phyloP scores from a whole-genome alignment of 139 green algal species.

The Chlorella sp. region DNA sequence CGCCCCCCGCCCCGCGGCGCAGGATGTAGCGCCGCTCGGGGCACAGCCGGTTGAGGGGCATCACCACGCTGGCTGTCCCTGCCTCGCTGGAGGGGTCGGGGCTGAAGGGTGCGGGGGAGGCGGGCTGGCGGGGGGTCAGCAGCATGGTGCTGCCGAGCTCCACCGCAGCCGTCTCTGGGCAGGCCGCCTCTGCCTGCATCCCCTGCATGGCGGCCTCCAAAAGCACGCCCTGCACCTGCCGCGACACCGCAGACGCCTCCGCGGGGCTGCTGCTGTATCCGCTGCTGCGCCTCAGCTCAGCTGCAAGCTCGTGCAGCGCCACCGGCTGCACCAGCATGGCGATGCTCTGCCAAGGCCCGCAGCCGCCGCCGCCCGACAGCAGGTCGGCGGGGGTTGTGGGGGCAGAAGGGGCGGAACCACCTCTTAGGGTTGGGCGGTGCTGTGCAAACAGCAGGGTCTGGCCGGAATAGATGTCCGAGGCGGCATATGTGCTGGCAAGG shows the following conservation, averaged over 20 bases:
- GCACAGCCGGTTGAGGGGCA: conserved; percentile 51
- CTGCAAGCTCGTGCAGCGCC: background rate
- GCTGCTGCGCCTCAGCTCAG: background rate
- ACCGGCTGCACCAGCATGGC: conserved; percentile 29
- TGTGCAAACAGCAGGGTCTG: conserved; percentile 52
- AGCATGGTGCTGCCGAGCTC: conserved; percentile 25
- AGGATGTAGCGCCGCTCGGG: conserved; percentile 50
- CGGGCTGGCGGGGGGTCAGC: background rate
- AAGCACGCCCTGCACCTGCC: conserved; percentile 23
- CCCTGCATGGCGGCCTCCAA: background rate
- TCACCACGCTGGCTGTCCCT: conserved; percentile 40
- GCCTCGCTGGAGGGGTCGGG: conserved; percentile 4
- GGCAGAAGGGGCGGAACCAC: too few species aligned
- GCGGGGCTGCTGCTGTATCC: background rate
- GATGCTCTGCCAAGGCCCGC: conserved; percentile 23
- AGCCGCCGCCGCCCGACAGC: background rate
- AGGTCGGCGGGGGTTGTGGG: background rate
- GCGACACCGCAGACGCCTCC: background rate
- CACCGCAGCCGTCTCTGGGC: background rate
- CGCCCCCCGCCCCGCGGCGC: background rate
- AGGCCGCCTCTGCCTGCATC: conserved; percentile 18
- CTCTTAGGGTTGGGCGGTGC: too few species aligned
- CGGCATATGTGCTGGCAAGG: conserved; percentile 45
- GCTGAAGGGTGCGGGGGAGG: conserved; percentile 12
- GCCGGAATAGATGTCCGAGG: conserved; percentile 52